phyloP scores from a whole-genome alignment of 306 rosid genomes.

The Oxytropis ochrocephala region DNA sequence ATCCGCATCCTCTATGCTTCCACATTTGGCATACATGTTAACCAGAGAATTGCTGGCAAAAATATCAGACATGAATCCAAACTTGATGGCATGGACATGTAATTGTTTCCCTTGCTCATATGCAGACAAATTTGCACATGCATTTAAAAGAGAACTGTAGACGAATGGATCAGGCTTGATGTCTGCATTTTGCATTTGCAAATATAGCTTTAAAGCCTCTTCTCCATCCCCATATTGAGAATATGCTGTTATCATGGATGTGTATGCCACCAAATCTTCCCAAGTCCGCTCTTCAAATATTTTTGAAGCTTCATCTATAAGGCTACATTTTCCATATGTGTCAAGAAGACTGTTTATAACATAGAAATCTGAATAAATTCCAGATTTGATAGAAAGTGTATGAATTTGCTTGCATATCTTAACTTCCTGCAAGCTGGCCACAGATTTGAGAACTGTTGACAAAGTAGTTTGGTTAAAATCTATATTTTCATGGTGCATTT shows the following conservation, averaged over 20 bases:
- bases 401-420: conserved; percentile 61
- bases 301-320: conserved; percentile 49
- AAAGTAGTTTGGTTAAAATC: conserved; percentile 76
- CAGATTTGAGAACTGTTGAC: conserved; percentile 71
- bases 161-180: conserved; percentile 64
- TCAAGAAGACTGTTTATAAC: conserved; percentile 85
- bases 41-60: conserved; percentile 90
- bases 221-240: conserved; percentile 77
- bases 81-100: conserved; percentile 73
- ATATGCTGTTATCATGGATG: conserved; percentile 85
- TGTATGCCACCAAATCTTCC: conserved; percentile 85
- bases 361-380: conserved; percentile 56
- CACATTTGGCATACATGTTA: conserved; percentile 93
- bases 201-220: conserved; percentile 74
- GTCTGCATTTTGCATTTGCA: conserved; percentile 50
- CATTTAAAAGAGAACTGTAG: conserved; percentile 87
- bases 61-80: conserved; percentile 70
- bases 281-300: conserved; percentile 55
- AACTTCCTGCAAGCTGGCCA: conserved; percentile 51
- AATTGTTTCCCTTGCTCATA: conserved; percentile 88
- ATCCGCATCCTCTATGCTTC: conserved; percentile 72
- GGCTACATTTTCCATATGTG: conserved; percentile 65
- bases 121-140: conserved; percentile 78
- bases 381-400: conserved; percentile 61
- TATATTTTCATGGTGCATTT: conserved; percentile 42